These are phyloP conservation scores for Metschnikowia chrysomelidarum DNA, from an alignment of 805 yeast species.

Conservation along the genomic window DNA sequence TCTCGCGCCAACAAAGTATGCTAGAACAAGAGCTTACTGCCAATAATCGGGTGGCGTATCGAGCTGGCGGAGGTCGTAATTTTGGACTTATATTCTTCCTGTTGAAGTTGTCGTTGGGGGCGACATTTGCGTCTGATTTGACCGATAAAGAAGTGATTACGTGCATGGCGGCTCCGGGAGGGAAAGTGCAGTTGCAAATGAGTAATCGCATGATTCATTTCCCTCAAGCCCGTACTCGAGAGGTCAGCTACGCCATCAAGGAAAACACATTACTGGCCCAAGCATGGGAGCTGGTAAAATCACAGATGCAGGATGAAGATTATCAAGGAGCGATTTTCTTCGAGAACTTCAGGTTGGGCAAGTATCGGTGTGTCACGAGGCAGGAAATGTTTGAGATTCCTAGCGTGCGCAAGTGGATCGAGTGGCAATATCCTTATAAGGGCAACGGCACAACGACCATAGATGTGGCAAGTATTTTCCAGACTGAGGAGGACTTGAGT, in stretches of 20 bases:
- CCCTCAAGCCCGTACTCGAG: slow-evolving; percentile 15
- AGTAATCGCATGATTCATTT: slow-evolving; percentile 17
- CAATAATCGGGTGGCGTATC: slow-evolving; percentile 4
- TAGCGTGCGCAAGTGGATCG: slow-evolving; percentile 12
- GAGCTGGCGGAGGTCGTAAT: slow-evolving; percentile 8
- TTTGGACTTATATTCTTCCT: slow-evolving; percentile 5
- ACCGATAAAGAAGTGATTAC: slow-evolving; percentile 15
- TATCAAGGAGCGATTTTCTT: slow-evolving; percentile 16
- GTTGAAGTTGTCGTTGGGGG: slow-evolving; percentile 8
- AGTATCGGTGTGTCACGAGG: slow-evolving; percentile 19
- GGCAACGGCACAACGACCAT: no score
- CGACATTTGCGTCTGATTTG: slow-evolving; percentile 5
- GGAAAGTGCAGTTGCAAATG: slow-evolving; percentile 18
- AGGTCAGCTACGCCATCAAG: slow-evolving; percentile 6
- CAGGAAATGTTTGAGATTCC: slow-evolving; percentile 12
- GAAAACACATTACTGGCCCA: slow-evolving; percentile 3
- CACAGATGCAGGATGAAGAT: slow-evolving; percentile 12
- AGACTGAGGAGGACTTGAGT: no score
- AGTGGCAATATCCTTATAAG: slow-evolving; percentile 8
- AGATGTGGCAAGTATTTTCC: no score
- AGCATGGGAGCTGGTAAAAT: slow-evolving; percentile 13
- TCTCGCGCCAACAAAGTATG: slow-evolving; percentile 8
- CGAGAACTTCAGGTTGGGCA: slow-evolving; percentile 11
- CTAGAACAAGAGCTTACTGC: slow-evolving; percentile 14
- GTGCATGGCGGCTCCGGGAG: slow-evolving; percentile 18